Conservation (phyloP, 192 early-diverging fungal species). For the Mortierella claussenii region DNA sequence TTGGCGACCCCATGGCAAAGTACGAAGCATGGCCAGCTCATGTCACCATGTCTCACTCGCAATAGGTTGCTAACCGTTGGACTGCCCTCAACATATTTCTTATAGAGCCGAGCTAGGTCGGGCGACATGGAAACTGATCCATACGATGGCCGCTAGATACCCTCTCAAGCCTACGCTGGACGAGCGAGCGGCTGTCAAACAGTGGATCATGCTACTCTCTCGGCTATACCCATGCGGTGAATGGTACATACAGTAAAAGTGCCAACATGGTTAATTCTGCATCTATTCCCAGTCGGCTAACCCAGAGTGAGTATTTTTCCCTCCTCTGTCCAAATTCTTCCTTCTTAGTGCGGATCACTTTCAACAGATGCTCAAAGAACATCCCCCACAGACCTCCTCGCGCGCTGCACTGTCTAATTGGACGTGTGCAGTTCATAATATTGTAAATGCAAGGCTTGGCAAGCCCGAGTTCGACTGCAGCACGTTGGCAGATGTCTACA, state of each 20-base stretch:
- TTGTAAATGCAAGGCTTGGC: slow-evolving; percentile 86
- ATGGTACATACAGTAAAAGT: slow-evolving; percentile 65
- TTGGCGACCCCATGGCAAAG: slow-evolving; percentile 59
- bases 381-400: slow-evolving; percentile 84
- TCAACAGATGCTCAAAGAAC: slow-evolving; percentile 73
- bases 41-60: not conserved
- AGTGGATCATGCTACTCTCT: slow-evolving; percentile 86
- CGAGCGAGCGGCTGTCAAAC: slow-evolving; percentile 79
- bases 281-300: not conserved
- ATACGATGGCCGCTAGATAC: slow-evolving; percentile 92
- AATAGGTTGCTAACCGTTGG: not conserved
- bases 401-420: slow-evolving; percentile 82
- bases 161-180: slow-evolving; percentile 80
- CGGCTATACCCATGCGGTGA: slow-evolving; percentile 97
- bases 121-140: slow-evolving; percentile 89
- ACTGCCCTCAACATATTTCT: not conserved
- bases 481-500: slow-evolving; percentile 78
- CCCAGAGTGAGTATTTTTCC: not conserved
- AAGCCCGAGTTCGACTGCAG: slow-evolving; percentile 88
- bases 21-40: slow-evolving; percentile 9
- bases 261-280: not conserved
- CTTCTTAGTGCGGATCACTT: slow-evolving; percentile 93
- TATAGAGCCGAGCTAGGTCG: slow-evolving; percentile 88
- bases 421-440: slow-evolving; percentile 91
- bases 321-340: too few species aligned